Conservation (phyloP, 805 yeast species). For the Metschnikowia anglica region DNA sequence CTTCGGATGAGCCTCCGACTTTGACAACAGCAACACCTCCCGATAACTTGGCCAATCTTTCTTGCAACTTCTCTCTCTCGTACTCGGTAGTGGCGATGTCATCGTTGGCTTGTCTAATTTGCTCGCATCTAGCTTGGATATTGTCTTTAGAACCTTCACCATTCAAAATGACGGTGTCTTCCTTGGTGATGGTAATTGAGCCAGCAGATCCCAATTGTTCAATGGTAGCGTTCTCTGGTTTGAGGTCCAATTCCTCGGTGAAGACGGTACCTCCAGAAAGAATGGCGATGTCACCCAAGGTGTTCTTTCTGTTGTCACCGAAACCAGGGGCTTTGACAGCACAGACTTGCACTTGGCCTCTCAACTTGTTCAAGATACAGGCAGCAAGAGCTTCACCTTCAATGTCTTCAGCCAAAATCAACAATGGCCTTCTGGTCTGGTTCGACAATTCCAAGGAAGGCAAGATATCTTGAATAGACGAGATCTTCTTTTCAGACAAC, state of each 20-base stretch:
- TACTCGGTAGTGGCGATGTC: conserved; percentile 79
- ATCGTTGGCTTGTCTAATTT: conserved; percentile 78
- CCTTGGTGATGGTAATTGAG: conserved; percentile 88
- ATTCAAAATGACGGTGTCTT: conserved; percentile 89
- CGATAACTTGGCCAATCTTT: conserved; percentile 92
- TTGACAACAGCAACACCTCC: conserved; percentile 98
- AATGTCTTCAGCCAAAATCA: conserved; percentile 91
- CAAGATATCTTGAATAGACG: conserved; percentile 84
- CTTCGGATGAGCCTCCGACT: conserved; percentile 96
- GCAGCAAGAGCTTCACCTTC: conserved; percentile 99
- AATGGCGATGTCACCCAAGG: conserved; percentile 91
- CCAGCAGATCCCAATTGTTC: conserved; percentile 92
- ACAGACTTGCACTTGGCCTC: conserved; percentile 97
- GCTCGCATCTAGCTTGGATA: conserved; percentile 86
- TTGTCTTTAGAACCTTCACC: conserved; percentile 86
- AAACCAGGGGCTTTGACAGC: conserved; percentile 99
- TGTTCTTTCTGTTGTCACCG: conserved; percentile 98
- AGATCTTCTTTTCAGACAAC: conserved; percentile 88
- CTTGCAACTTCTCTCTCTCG: conserved; percentile 95
- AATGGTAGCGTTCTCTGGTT: conserved; percentile 90
- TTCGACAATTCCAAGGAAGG: conserved; percentile 93
- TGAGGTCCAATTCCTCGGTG: conserved; percentile 92
- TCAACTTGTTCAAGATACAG: conserved; percentile 91
- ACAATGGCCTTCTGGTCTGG: conserved; percentile 88
- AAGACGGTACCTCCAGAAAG: conserved; percentile 89